Evolutionary conservation across 2,329 filamentous ascomycete genomes (phyloP), one percentile per base, ranked within the genome.

Genomic region (Pestalotiopsis sp.): DNA sequence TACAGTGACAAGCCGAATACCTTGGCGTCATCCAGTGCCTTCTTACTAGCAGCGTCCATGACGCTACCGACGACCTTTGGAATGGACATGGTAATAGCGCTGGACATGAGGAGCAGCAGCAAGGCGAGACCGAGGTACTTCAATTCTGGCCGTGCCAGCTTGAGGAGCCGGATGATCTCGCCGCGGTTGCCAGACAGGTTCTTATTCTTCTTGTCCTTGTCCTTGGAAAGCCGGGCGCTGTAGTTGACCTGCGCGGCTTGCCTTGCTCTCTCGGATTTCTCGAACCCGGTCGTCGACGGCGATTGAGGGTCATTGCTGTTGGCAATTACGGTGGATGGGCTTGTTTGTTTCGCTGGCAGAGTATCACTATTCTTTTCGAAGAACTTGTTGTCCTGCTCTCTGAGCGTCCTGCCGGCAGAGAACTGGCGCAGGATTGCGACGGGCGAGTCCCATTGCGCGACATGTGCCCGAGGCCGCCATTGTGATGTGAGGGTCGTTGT

Each of bases 31-130:
- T 92, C 90, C 23, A 85, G 84, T 9, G 89, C 84, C 56, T 89
- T 86, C 75, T 94, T 92, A 11, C 94, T 97, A 9, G 95, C 94
- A 66, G 96, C 89, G 81, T 99, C 96, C 79, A 99, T 85, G 71
- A 99, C 97, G 78, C 95, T 95, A 68, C 96, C 96, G 72, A 99
- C 97, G 0, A 95, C 97, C 78, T 98, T 97, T 1, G 96, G 96
- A 69, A 99, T 93, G 2, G 94, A 95, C 92, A 99, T 97, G 68
- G 95, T 97, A 73, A 99, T 94, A 65, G 90, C 88, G 4, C 95
- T 98, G 17, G 95, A 98, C 71, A 98, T 86, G 69, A 99, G 86
- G 65, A 99, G 86, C 77, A 97, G 92, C 67, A 92, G 79, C 78
- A 98, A 95, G 3, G 97, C 97, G 72, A 92, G 81, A 6, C 85